phyloP scores from a whole-genome alignment of 164 flowering plant species.

The Warburgia ugandensis region DNA sequence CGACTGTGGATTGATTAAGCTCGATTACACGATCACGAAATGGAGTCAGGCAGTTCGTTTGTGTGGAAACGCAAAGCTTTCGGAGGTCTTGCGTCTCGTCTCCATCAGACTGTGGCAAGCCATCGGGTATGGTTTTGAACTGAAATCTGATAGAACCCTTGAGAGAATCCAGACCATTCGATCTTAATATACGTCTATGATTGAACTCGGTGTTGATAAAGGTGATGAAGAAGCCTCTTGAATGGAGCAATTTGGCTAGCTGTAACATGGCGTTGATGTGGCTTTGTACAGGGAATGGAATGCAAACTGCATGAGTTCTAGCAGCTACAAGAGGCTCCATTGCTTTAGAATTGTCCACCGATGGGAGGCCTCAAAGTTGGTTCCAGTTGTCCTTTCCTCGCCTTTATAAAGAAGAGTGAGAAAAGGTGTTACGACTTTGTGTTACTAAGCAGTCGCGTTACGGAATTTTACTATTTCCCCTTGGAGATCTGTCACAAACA shows the following conservation, averaged over 20 bases:
- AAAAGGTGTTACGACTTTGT: too few relatives aligned
- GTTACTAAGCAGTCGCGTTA: too few relatives aligned
- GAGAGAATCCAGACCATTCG: slow-evolving; percentile 22
- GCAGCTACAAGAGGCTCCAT: too few relatives aligned
- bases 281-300: slow-evolving; percentile 44
- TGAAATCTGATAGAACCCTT: slow-evolving; percentile 27
- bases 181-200: slow-evolving; percentile 30
- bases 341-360: too few relatives aligned
- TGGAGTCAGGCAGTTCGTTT: slow-evolving; percentile 21
- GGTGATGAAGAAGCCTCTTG: slow-evolving; percentile 34
- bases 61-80: slow-evolving; percentile 24
- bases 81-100: slow-evolving; percentile 48
- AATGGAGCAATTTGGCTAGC: slow-evolving; percentile 39
- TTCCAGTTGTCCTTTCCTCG: too few relatives aligned
- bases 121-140: slow-evolving; percentile 43
- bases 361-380: too few relatives aligned
- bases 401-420: too few relatives aligned
- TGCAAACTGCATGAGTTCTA: too few relatives aligned
- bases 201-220: slow-evolving; percentile 21
- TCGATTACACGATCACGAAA: slow-evolving; percentile 19
- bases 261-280: slow-evolving; percentile 35
- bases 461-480: too few relatives aligned
- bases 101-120: slow-evolving; percentile 29
- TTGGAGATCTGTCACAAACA: too few relatives aligned
- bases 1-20: slow-evolving; percentile 15